Base-by-base conservation (phyloP, 2,329 filamentous ascomycete genomes). In the Fusarium sp. region DNA sequence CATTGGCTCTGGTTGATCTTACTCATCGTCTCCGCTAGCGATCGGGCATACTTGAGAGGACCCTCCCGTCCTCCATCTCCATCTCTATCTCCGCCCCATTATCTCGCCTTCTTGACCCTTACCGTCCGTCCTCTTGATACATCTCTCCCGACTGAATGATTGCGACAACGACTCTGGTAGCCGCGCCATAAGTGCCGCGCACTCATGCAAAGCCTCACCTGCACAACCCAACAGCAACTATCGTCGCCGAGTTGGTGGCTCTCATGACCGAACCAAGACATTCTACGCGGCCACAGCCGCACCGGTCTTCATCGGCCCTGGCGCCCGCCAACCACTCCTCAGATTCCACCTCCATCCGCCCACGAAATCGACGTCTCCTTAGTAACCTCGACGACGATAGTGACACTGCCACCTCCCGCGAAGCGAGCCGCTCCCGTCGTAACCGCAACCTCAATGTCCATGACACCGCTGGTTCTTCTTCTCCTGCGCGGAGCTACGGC, bases 331-430 rank as follows among this genome's bases (percentile, higher is more conserved):
- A 80, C 48, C 78, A 77, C 59, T 80, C 82, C 67, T 75, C 80
- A 64, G 79, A 81, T 57, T 72, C 81, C 25, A 71, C 73, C 58
- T 76, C 79, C 25, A 70, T 82, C 56, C 83, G 85, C 25, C 82
- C 85, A 54, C 84, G 86, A 60, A 86, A 85, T 66, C 82, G 85
- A 56, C 84, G 82, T 47, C 77, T 79, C 32, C 76, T 77, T 50
- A 79, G 76, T 62, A 70, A 75, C 19, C 74, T 72, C 56, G 72
- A 73, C 39, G 71, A 73, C 52, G 56, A 73, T 43, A 58, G 73
- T 33, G 67, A 70, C 73, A 57, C 58, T n/a, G 58, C 58, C 20
- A 56, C 54, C 10, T 69, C 66, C 25, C 50, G 63, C 41, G 67
- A 68, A 54, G 62, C 56, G 22, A 70, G 67, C 32, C 54, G 50